These are phyloP conservation scores for Mycosphaerella sp. DNA, from an alignment of 2,329 filamentous ascomycete genomes.

Conservation along the genomic window DNA sequence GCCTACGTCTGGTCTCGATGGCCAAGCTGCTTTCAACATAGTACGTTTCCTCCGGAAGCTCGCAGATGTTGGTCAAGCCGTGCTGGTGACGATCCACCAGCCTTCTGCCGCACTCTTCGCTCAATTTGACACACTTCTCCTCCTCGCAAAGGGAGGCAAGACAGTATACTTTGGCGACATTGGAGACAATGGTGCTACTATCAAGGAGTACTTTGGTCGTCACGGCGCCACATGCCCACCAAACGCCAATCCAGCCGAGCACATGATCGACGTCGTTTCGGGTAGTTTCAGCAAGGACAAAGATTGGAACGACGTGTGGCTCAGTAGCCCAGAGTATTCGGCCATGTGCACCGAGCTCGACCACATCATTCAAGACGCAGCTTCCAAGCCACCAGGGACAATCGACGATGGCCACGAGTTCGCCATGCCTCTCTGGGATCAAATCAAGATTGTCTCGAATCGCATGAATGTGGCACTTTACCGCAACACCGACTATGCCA, in stretches of 20 bases:
- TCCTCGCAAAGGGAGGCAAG: slow-evolving; percentile 59
- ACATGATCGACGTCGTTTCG: slow-evolving; percentile 46
- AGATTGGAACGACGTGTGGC: slow-evolving; percentile 45
- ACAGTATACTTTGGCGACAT: slow-evolving; percentile 62
- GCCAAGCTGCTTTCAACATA: slow-evolving; percentile 60
- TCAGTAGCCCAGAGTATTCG: slow-evolving; percentile 35
- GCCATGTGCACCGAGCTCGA: slow-evolving; percentile 39
- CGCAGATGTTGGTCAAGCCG: slow-evolving; percentile 59
- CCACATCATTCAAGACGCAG: slow-evolving; percentile 37
- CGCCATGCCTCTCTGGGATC: slow-evolving; percentile 40
- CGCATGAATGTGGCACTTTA: slow-evolving; percentile 55
- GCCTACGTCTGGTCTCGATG: slow-evolving; percentile 52
- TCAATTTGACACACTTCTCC: slow-evolving; percentile 59
- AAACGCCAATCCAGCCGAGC: slow-evolving; percentile 50
- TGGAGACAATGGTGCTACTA: slow-evolving; percentile 37
- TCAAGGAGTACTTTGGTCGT: slow-evolving; percentile 47
- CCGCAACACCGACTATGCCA: slow-evolving; percentile 60
- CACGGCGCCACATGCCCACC: slow-evolving; percentile 50
- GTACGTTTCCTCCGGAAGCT: slow-evolving; percentile 62
- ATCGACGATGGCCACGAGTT: slow-evolving; percentile 41
- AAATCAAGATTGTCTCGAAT: slow-evolving; percentile 39
- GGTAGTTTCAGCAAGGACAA: slow-evolving; percentile 38
- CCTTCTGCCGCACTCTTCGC: slow-evolving; percentile 61
- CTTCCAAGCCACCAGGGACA: slow-evolving; percentile 32
- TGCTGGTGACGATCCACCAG: slow-evolving; percentile 64